Percentiles rank a stretch among this genome's conserved stretches.
These are phyloP conservation scores for Calonectria crousiana DNA, from an alignment of 2,329 filamentous ascomycete genomes.

Conservation along the genomic window DNA sequence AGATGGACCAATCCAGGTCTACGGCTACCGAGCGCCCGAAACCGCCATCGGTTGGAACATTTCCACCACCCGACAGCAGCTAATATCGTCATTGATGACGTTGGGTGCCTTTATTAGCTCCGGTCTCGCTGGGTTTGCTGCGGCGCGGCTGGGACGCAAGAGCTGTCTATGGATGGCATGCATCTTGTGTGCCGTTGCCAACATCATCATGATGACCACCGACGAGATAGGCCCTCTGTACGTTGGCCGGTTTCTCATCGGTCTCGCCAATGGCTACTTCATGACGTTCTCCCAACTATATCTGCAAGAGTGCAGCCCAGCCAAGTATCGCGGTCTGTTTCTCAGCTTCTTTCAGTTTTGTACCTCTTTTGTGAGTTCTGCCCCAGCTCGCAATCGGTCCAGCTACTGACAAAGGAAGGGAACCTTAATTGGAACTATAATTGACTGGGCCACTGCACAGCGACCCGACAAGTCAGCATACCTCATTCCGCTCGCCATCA, in stretches of 20 bases:
- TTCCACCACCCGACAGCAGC: constrained; percentile 36
- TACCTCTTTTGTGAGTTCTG: constrained; percentile 35
- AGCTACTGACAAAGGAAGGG: constrained; percentile 14
- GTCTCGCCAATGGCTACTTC: constrained; percentile 39
- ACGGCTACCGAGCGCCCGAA: constrained; percentile 35
- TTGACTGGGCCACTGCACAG: constrained; percentile 37
- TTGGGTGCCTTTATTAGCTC: constrained; percentile 40
- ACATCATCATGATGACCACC: constrained; percentile 42
- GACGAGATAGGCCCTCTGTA: constrained; percentile 34
- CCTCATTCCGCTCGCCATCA: constrained; percentile 36
- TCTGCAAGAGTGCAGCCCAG: constrained; percentile 36
- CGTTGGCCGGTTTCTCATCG: constrained; percentile 32
- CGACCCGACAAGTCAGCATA: constrained; percentile 37
- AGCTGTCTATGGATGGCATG: constrained; percentile 36
- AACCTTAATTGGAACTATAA: constrained; percentile 36
- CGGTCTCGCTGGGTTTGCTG: constrained; percentile 34
- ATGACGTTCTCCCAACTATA: constrained; percentile 42
- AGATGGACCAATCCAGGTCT: constrained; percentile 24
- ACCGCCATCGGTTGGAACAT: constrained; percentile 42
- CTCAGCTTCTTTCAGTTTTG: constrained; percentile 38
- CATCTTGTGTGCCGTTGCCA: constrained; percentile 33
- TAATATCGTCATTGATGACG: constrained; percentile 41
- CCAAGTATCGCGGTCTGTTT: constrained; percentile 39
- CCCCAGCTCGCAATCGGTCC: accelerated
- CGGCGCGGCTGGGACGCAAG: constrained; percentile 32